These are phyloP conservation scores for Colletotrichum camelliae DNA, from an alignment of 2,329 filamentous ascomycete genomes.

Conservation along the genomic window DNA sequence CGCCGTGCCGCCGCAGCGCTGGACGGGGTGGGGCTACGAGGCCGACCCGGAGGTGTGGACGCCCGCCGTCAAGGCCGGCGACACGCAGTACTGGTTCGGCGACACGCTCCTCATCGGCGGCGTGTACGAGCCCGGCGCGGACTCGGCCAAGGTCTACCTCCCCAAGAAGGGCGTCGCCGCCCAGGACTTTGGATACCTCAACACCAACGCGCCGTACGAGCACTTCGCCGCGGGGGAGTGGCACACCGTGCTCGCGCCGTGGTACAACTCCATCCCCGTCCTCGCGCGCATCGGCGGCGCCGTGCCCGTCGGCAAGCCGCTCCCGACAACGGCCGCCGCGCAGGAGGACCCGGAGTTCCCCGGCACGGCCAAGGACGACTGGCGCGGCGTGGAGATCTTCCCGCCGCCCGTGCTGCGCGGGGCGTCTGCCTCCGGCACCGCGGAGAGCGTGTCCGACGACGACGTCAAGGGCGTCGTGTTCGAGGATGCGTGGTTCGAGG, in stretches of 20 bases:
- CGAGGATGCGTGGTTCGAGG: slow-evolving; percentile 40
- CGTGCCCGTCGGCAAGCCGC: slow-evolving; percentile 42
- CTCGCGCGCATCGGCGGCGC: slow-evolving; percentile 43
- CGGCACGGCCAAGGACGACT: slow-evolving; percentile 44
- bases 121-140: slow-evolving; percentile 66
- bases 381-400: slow-evolving; percentile 48
- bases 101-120: slow-evolving; percentile 70
- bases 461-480: slow-evolving; percentile 28
- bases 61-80: slow-evolving; percentile 62
- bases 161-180: slow-evolving; percentile 54
- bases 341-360: slow-evolving; percentile 43
- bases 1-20: slow-evolving; percentile 70
- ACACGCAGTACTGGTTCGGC: slow-evolving; percentile 77
- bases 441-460: neutral
- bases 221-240: slow-evolving; percentile 53
- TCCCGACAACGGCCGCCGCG: slow-evolving; percentile 37
- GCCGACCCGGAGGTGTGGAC: slow-evolving; percentile 70
- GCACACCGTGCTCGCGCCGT: slow-evolving; percentile 44
- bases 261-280: slow-evolving; percentile 46
- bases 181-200: slow-evolving; percentile 63
- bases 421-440: slow-evolving; percentile 2
- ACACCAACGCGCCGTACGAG: slow-evolving; percentile 66
- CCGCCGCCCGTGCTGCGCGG: slow-evolving; percentile 31
- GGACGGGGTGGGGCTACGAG: slow-evolving; percentile 78
- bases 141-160: slow-evolving; percentile 64